Percentiles rank a stretch among this genome's conserved stretches.
These are phyloP conservation scores for Macroventuria anomochaeta DNA, from an alignment of 2,329 filamentous ascomycete species.

Conservation along the genomic window DNA sequence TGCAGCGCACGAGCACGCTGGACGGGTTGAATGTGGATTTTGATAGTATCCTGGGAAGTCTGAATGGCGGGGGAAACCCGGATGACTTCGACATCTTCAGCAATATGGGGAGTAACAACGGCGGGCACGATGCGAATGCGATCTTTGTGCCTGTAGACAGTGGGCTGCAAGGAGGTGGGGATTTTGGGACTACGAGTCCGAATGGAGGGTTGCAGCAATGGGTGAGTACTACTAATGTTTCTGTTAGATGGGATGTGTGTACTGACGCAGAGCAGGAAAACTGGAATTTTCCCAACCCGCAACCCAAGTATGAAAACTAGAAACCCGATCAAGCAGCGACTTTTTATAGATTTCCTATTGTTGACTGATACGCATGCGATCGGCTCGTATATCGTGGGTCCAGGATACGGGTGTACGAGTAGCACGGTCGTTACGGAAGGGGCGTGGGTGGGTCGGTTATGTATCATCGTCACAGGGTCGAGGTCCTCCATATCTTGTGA, in stretches of 20 bases:
- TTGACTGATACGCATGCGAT: slow-evolving; percentile 1
- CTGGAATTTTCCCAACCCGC: slow-evolving; percentile 35
- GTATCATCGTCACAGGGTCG: not conserved
- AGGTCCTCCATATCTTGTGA: not conserved
- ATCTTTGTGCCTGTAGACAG: slow-evolving; percentile 48
- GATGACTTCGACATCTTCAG: slow-evolving; percentile 16
- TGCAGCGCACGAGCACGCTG: slow-evolving; percentile 37
- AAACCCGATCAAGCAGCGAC: not conserved
- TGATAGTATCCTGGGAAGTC: slow-evolving; percentile 37
- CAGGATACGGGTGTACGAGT: slow-evolving; percentile 6
- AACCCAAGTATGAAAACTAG: slow-evolving; percentile 29
- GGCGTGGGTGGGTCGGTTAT: not conserved
- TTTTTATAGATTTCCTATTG: slow-evolving; percentile 13
- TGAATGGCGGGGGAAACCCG: slow-evolving; percentile 26
- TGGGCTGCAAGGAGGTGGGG: slow-evolving; percentile 16
- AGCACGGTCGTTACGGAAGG: not conserved
- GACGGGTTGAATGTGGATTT: slow-evolving; percentile 44
- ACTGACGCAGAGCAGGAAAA: slow-evolving; percentile 28
- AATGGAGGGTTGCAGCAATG: slow-evolving; percentile 39
- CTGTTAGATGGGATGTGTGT: not conserved
- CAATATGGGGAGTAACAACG: slow-evolving; percentile 3
- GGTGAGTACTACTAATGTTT: slow-evolving; percentile 28
- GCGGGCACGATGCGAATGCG: slow-evolving; percentile 34
- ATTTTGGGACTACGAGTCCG: slow-evolving; percentile 36
- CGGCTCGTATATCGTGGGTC: slow-evolving; percentile 4